Base-by-base conservation (phyloP, 352 stramenopile genomes). In the Aphanomyces invadans region DNA sequence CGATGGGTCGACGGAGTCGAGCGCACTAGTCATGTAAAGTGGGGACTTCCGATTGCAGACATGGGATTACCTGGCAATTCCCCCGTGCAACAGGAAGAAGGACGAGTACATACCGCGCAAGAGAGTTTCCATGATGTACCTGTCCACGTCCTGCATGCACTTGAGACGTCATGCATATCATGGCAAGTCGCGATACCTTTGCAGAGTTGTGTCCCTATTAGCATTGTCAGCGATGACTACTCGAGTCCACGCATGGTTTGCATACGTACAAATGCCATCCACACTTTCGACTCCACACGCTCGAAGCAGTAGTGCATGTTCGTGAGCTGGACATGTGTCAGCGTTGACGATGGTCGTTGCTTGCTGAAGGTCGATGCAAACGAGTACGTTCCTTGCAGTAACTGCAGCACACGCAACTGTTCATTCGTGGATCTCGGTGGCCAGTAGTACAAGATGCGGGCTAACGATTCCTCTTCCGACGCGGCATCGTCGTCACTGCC, bases 301-400 rank as follows among this genome's bases (percentile, higher is more conserved):
- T n/a, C 29, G n/a, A 48, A 49, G 53, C 53, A 62, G 31, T 62
- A 62, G 36, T 46, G n/a, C 53, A 46, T 62, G 9, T 28, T 42
- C 12, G 21, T 62, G 31, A 62, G 53, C 31, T 62, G 31, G 15
- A 62, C 53, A 62, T 62, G 53, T n/a, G 53, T 62, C 53, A 46
- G 17, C 17, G 29, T 29, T 17, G 49, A 23, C 15, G 49, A 12
- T n/a, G 49, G 15, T 10, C 17, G 46, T 10, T 32, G 17, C 1
- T 15, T 10, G 36, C 17, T n/a, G 33, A 62, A 62, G n/a, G 29
- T 62, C 29, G 53, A 42, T 12, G 53, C 28, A 26, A 62, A 62
- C 17, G 53, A 28, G 19, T 46, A 29, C 12, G 26, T 32, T 15
- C 53, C 53, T 46, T 62, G 53, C 9, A 62, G 36, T 1, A 62